Base-by-base conservation (phyloP, 306 rosid species). In the Heteromeles arbutifolia region DNA sequence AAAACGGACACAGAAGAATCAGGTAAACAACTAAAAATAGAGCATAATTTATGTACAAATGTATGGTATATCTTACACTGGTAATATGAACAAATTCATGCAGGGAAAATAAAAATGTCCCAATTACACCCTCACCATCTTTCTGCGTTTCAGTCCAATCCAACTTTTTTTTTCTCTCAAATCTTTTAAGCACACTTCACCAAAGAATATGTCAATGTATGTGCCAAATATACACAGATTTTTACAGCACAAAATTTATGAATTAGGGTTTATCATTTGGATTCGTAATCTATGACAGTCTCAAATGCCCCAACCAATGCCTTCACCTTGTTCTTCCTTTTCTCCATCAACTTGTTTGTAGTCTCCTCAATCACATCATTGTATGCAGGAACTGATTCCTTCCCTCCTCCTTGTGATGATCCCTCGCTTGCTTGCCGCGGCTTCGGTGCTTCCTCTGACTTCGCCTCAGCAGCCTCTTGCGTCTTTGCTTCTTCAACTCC, bases 281-380 rank as follows among this genome's bases (percentile, higher is more conserved):
- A 69, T 84, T 96, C 97, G 84, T 89, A 69, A 53, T 96, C 97
- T 61, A 96, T 96, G 77, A 90, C 99, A 57, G 86, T 88, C 57
- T 96, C 96, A 82, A 96, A 96, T 37, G 99, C 99, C 18, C 96
- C 99, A 70, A 91, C 99, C 83, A 96, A 77, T 53, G 98, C 97
- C 78, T 69, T 88, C 22, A 96, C 97, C 83, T 84, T 90, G 78
- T 89, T 96, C 85, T 78, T 87, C 75, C 92, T 90, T 69, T 75
- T 86, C 78, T 89, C 92, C 87, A 80, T 45, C 4, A 87, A 81
- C 87, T 86, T 92, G 69, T 61, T 76, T 0, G 88, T 82, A 25
- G 92, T 82, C 61, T 90, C 93, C 78, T 90, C 96, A 15, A 90
- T 92, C 67, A 83, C 91, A 57, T 84, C 88, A 79, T 90, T 90